Conservation (phyloP, 2,329 filamentous ascomycete genomes). For the Apiospora sp. region DNA sequence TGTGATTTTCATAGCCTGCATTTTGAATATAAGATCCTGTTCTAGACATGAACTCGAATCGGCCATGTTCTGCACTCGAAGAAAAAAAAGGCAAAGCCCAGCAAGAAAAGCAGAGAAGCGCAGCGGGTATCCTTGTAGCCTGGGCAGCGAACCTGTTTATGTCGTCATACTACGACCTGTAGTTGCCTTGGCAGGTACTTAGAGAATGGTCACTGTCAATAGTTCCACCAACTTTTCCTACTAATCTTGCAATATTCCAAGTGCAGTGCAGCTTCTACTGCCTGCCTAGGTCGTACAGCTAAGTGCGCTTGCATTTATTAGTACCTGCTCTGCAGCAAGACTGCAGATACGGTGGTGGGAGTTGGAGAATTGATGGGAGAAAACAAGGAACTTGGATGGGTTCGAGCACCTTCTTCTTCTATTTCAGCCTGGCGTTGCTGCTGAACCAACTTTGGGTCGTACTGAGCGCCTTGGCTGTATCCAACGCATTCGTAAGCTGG, state of each 20-base stretch:
- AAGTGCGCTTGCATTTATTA: background rate
- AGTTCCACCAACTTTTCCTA: background rate
- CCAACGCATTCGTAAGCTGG: conserved; percentile 14
- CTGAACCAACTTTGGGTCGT: background rate
- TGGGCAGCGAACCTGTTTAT: background rate
- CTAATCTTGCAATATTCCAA: background rate
- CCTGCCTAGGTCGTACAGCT: background rate
- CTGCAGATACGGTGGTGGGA: conserved; percentile 4
- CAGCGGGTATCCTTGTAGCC: background rate
- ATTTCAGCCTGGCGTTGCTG: conserved; percentile 10
- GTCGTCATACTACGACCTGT: background rate
- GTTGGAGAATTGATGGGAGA: background rate
- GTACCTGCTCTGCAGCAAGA: background rate
- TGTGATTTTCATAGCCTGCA: conserved; percentile 16
- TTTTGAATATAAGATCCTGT: background rate
- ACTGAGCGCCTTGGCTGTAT: conserved; percentile 9
- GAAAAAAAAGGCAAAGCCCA: background rate
- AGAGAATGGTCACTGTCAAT: background rate
- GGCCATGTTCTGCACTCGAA: background rate
- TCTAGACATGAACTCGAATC: conserved; percentile 12
- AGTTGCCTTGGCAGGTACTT: background rate
- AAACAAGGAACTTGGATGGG: background rate
- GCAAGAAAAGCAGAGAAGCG: background rate
- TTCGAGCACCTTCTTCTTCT: background rate
- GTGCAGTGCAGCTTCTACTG: background rate